These are phyloP conservation scores for Moringa oleifera DNA, from an alignment of 345 rosid genomes.

Conservation along the genomic window DNA sequence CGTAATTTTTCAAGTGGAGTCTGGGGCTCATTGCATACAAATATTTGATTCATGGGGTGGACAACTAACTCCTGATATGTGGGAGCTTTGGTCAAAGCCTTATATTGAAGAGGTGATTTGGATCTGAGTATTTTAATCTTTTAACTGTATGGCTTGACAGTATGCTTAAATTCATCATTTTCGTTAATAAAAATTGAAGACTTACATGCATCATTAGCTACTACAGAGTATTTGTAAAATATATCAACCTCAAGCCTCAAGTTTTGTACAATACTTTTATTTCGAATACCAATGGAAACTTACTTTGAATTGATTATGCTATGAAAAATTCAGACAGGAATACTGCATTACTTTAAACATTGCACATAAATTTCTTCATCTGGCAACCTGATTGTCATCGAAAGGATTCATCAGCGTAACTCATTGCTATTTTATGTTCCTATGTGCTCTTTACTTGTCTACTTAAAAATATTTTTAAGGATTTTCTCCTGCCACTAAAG, in stretches of 20 bases:
- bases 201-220: not conserved
- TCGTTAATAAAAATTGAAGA: no score
- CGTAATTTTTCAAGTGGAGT: constrained; percentile 76
- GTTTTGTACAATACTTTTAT: not conserved
- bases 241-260: not conserved
- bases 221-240: not conserved
- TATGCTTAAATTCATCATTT: not conserved
- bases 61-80: constrained; percentile 83
- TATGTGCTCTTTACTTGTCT: not conserved
- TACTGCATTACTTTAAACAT: no score
- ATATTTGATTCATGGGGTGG: constrained; percentile 99
- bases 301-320: no score
- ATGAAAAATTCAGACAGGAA: no score
- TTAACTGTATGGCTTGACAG: not conserved
- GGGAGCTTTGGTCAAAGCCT: constrained; percentile 91
- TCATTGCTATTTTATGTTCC: not conserved
- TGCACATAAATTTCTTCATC: not conserved
- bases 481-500: not conserved
- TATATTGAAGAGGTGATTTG: constrained; percentile 66
- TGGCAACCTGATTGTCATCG: not conserved
- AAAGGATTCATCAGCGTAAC: not conserved
- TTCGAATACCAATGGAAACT: not conserved
- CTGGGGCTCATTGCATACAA: constrained; percentile 91
- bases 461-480: not conserved
- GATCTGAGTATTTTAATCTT: not conserved